Conservation (phyloP, 2,329 filamentous ascomycete genomes). For the Fusarium sp. region DNA sequence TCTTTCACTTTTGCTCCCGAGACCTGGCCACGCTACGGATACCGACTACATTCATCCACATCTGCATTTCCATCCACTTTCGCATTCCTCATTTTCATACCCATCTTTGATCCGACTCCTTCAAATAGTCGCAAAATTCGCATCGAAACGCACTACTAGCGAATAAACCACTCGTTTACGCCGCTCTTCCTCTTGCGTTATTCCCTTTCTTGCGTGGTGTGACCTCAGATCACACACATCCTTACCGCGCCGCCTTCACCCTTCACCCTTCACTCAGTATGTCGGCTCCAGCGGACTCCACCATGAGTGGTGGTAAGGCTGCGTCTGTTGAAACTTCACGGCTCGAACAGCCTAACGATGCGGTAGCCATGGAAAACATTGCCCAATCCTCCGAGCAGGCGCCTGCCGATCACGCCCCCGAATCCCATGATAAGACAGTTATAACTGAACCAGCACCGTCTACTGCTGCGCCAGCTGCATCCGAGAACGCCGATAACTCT, state of each 20-base stretch:
- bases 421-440: slow-evolving; percentile 26
- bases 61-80: slow-evolving; percentile 21
- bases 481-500: slow-evolving; percentile 34
- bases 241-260: slow-evolving; percentile 25
- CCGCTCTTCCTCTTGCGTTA: slow-evolving; percentile 8
- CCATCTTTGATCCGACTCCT: slow-evolving; percentile 26
- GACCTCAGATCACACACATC: slow-evolving; percentile 38
- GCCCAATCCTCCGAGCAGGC: slow-evolving; percentile 36
- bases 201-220: slow-evolving; percentile 38
- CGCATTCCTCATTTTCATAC: slow-evolving; percentile 26
- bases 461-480: slow-evolving; percentile 20
- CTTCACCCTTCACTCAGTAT: slow-evolving; percentile 39
- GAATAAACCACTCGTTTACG: slow-evolving; percentile 35
- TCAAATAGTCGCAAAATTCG: slow-evolving; percentile 13
- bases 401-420: slow-evolving; percentile 24
- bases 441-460: slow-evolving; percentile 29
- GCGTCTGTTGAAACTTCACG: slow-evolving; percentile 42
- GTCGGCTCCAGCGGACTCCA: slow-evolving; percentile 47
- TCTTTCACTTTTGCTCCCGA: slow-evolving; percentile 43
- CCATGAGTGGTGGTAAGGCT: slow-evolving; percentile 46
- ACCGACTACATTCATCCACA: slow-evolving; percentile 29
- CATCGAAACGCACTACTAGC: slow-evolving; percentile 6
- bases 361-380: slow-evolving; percentile 51
- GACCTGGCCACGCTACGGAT: slow-evolving; percentile 36
- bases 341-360: slow-evolving; percentile 49